Base-by-base conservation (phyloP, 2,329 filamentous ascomycete species). In the Tolypocladium nubicola region DNA sequence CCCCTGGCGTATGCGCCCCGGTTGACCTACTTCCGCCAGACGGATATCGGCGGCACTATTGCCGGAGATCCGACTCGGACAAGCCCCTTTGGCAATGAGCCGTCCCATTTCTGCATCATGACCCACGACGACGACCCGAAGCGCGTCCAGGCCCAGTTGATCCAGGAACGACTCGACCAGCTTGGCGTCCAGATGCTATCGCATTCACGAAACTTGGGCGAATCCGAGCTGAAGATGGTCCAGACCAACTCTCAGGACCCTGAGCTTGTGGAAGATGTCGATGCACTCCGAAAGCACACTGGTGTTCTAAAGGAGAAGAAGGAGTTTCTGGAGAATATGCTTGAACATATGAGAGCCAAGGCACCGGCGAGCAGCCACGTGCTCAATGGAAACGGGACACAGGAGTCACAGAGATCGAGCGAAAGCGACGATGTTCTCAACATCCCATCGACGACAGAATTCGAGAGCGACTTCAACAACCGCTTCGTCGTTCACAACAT, bases 401-500 rank as follows among this genome's bases (percentile, higher is more conserved):
- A 65, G 52, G 66, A 63, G 14, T 71, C 76, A 3, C 71, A 75
- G 40, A 66, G 70, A 5, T 77, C 78, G 7, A 69, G 75, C 14
- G 75, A 76, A 39, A 76, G 77, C n/a, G 82, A 85, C 54, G 79
- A 81, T 43, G 80, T 50, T 10, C 55, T 87, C 56, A 85, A 90
- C 61, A 81, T 87, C 1, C 84, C 86, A 3, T 83, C 87, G 1
- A 82, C 86, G 4, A 83, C 88, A 19, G 91, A 97, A 62, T 93
- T 93, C 63, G 86, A 89, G 53, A 96, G 89, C 70, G 92, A 97
- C 68, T 99, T 97, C 77, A 94, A 95, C 70, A 99, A 99, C 68
- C 88, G 94, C 2, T 99, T 99, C 75, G 93, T 97, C 64, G 88
- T 99, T 55, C 94, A 99, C 76, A 99, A 99, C 66, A 83, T 95